Percentiles rank a stretch among this genome's conserved stretches.
Evolutionary conservation across 495 filamentous ascomycete genomes (phyloP).

Genomic region (Lindgomyces ingoldianus): DNA sequence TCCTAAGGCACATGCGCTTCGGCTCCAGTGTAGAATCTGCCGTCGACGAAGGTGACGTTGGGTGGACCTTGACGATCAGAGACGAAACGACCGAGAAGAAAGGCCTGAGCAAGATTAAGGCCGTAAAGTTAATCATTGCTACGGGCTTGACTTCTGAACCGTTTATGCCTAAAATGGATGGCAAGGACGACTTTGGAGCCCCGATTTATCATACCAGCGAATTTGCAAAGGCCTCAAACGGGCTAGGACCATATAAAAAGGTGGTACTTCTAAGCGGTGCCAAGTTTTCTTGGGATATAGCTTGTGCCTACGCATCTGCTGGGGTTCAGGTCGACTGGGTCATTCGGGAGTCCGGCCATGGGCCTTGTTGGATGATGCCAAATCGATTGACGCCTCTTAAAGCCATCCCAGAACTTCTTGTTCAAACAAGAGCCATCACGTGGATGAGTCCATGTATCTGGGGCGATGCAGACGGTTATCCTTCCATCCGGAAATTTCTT

Average conservation of each 20-base stretch:
- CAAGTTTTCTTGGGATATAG: conserved; percentile 78
- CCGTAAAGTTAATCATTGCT: conserved; percentile 66
- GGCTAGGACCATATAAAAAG: conserved; percentile 37
- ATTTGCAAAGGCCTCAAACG: conserved; percentile 50
- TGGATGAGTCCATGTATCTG: conserved; percentile 68
- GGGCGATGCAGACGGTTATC: conserved; percentile 57
- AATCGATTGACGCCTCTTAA: conserved; percentile 62
- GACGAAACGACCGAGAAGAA: neutral
- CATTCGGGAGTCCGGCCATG: conserved; percentile 75
- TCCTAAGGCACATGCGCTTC: conserved; percentile 24
- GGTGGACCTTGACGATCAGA: conserved; percentile 18
- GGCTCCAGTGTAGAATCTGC: conserved; percentile 16
- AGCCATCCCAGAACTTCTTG: conserved; percentile 64
- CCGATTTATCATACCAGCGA: conserved; percentile 67
- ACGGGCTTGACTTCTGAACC: conserved; percentile 69
- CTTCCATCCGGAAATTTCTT: conserved; percentile 54
- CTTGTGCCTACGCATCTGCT: conserved; percentile 64
- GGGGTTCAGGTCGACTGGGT: conserved; percentile 75
- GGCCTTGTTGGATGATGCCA: conserved; percentile 70
- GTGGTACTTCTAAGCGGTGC: conserved; percentile 69
- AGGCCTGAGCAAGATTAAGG: conserved; percentile 42
- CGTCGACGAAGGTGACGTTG: conserved; percentile 20
- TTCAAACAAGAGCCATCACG: conserved; percentile 63
- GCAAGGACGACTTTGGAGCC: conserved; percentile 53
- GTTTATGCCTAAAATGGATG: conserved; percentile 54